Evolutionary conservation across 345 rosid genomes (phyloP), one percentile per base, ranked within the genome.

Genomic region (Erodium maritimum): DNA sequence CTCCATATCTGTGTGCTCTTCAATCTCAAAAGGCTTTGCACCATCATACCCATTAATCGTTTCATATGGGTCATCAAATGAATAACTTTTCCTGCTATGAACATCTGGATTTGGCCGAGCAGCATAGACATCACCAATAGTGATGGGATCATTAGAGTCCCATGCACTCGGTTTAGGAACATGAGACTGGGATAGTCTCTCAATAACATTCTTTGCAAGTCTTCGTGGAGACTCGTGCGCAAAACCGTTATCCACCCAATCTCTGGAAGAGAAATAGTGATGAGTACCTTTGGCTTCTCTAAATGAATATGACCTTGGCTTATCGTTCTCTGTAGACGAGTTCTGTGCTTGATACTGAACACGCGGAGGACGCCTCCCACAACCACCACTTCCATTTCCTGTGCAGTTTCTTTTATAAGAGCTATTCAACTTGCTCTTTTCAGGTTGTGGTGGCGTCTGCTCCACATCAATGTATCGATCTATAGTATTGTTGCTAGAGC

Each of bases 401-500:
- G 61, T 60, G 70, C 68, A 54, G 63, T 68, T 72, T 71, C 75
- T 79, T 53, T 45, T 76, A 54, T 73, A 65, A 52, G 80, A 70
- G 64, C 56, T 81, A 65, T 72, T 76, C 50, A 74, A 70, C 74
- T 73, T 75, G 62, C 73, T 79, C 52, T 68, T 82, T 66, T 79
- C 95, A n/a, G n/a, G n/a, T 52, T 70, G 75, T 61, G 78, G 79
- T 69, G 87, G 90, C 61, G 78, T 78, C 72, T 89, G 90, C 71
- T 94, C 99, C 48, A 94, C 99, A 74, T 85, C 99, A 50, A 93
- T 90, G 74, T 79, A 94, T 37, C 91, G 88, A 64, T 94, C 97
- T 72, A 90, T 85, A 24, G 97, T 90, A 67, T 79, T 75, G 58
- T 77, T 85, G 71, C 96, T 85, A 21, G 94, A 83, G 70, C 66